A percentile compares a stretch with the other conserved stretches of the same genome.
phyloP scores from a whole-genome alignment of 1,284 basidiomycete genomes.

The Papiliotrema laurentii region DNA sequence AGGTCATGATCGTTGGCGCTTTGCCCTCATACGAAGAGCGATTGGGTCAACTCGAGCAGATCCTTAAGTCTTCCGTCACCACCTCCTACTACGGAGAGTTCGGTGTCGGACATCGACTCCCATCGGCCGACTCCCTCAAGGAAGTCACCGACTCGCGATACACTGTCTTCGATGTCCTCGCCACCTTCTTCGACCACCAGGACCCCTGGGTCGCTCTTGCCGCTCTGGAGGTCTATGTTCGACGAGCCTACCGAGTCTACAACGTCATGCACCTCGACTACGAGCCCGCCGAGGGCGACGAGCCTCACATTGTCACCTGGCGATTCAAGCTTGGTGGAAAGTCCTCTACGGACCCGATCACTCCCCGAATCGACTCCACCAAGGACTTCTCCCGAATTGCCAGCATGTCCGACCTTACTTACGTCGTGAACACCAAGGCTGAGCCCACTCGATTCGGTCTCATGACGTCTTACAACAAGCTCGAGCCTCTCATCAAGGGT shows the following conservation, averaged over 20 bases:
- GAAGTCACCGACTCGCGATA: constrained; percentile 95
- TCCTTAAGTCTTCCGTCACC: constrained; percentile 82
- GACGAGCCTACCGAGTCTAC: constrained; percentile 89
- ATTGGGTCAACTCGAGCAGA: constrained; percentile 85
- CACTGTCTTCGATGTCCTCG: constrained; percentile 95
- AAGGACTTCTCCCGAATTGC: constrained; percentile 59
- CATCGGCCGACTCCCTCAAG: constrained; percentile 78
- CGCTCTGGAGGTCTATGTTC: constrained; percentile 92
- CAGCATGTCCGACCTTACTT: constrained; percentile 89
- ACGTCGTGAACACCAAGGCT: constrained; percentile 74
- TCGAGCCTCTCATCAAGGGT: constrained; percentile 66
- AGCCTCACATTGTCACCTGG: constrained; percentile 80
- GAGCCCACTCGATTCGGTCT: constrained; percentile 84
- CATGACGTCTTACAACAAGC: constrained; percentile 79
- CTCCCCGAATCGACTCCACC: constrained; percentile 62
- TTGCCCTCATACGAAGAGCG: constrained; percentile 97
- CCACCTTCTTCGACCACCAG: constrained; percentile 85
- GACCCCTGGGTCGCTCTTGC: constrained; percentile 84
- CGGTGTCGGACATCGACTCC: constrained; percentile 61
- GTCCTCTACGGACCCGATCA: constrained; percentile 75
- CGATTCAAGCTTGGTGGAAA: constrained; percentile 81
- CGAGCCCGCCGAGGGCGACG: constrained; percentile 79
- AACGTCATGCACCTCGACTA: constrained; percentile 88
- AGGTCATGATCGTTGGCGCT: constrained; percentile 91
- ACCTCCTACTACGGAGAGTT: constrained; percentile 85